Percentiles rank a stretch among this genome's conserved stretches.
These are phyloP conservation scores for Ophiostoma sp. DNA, from an alignment of 2,329 filamentous ascomycete species.

Conservation along the genomic window DNA sequence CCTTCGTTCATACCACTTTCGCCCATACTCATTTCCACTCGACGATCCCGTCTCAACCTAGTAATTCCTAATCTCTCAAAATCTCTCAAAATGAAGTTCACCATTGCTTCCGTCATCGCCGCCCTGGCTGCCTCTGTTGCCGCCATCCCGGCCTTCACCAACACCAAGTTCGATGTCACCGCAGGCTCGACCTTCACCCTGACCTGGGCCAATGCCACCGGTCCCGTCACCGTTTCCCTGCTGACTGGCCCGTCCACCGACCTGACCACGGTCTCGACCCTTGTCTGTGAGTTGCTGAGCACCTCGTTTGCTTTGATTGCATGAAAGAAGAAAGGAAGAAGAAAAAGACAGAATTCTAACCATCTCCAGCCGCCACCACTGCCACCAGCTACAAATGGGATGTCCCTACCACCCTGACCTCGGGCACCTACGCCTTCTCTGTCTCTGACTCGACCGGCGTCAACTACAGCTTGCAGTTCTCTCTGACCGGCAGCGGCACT, in stretches of 20 bases:
- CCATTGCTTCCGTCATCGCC: slow-evolving; percentile 34
- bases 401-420: slow-evolving; percentile 34
- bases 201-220: slow-evolving; percentile 39
- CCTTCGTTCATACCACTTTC: background rate
- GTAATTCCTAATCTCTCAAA: too few species aligned
- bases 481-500: slow-evolving; percentile 28
- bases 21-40: slow-evolving; percentile 8
- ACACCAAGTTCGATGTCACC: slow-evolving; percentile 31
- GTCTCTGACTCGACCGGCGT: slow-evolving; percentile 37
- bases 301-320: too few species aligned
- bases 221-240: slow-evolving; percentile 41
- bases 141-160: slow-evolving; percentile 33
- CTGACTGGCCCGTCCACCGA: slow-evolving; percentile 36
- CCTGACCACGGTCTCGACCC: slow-evolving; percentile 34
- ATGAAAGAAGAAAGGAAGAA: too few species aligned
- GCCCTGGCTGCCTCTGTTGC: slow-evolving; percentile 34
- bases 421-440: slow-evolving; percentile 43
- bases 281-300: slow-evolving; percentile 35
- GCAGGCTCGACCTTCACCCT: slow-evolving; percentile 41
- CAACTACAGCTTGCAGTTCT: slow-evolving; percentile 44
- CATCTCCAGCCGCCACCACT: slow-evolving; percentile 32
- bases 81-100: slow-evolving; percentile 39
- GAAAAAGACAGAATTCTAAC: slow-evolving; percentile 15
- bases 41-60: background rate
- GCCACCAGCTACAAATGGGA: slow-evolving; percentile 38